Conservation (phyloP, 306 rosid species). For the Acacia melanoxylon region DNA sequence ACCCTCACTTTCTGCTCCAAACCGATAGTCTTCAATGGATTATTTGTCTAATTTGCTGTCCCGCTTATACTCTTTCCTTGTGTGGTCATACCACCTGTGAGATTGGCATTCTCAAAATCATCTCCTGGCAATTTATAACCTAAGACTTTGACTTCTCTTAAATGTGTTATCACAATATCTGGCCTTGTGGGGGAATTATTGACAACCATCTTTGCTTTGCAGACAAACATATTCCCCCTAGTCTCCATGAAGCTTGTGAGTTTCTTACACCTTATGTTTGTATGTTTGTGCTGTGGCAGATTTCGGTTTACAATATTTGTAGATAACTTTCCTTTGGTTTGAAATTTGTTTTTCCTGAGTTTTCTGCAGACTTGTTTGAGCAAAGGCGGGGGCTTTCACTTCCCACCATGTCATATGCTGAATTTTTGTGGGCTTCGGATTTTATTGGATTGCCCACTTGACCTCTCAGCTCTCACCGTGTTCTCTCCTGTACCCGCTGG, state of each 20-base stretch:
- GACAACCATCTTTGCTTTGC: background rate
- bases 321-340: background rate
- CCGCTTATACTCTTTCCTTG: background rate
- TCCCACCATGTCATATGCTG: constrained; percentile 83
- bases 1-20: no score
- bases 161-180: background rate
- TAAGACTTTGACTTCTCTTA: background rate
- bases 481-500: constrained; percentile 73
- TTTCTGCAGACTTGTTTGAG: constrained; percentile 70
- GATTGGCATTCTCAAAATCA: background rate
- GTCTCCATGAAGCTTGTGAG: constrained; percentile 50
- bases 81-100: background rate
- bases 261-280: background rate
- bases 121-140: background rate
- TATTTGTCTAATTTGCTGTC: background rate
- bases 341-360: background rate
- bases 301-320: background rate
- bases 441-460: constrained; percentile 80
- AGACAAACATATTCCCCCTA: constrained; percentile 4
- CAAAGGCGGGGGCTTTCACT: constrained; percentile 70
- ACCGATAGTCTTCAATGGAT: no score
- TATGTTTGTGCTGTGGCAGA: background rate
- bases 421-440: constrained; percentile 69
- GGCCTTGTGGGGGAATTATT: background rate
- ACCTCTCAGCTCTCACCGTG: constrained; percentile 69